phyloP scores from a whole-genome alignment of 305 asterid genomes.

The Fraxinus angustifolia region DNA sequence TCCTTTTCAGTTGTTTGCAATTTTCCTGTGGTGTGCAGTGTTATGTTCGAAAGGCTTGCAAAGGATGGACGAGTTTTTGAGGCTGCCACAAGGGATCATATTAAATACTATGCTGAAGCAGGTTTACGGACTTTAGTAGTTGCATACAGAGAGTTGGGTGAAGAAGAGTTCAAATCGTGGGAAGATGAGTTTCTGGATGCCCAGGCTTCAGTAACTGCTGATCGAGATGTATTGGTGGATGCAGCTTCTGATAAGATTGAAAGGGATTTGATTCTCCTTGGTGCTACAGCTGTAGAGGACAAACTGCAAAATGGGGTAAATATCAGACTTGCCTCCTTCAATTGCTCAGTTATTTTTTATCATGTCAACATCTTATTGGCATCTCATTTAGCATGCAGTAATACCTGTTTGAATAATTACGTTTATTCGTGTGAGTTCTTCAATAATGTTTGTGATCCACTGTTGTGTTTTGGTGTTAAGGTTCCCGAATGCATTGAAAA shows the following conservation, averaged over 20 bases:
- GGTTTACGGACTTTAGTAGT: slow-evolving; percentile 87
- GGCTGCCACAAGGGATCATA: slow-evolving; percentile 59
- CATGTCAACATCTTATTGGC: neutral
- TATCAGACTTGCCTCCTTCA: slow-evolving; percentile 14
- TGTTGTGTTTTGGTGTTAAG: slow-evolving; percentile 34
- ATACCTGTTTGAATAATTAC: neutral
- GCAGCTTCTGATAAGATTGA: slow-evolving; percentile 86
- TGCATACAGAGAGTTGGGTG: slow-evolving; percentile 74
- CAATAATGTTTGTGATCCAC: neutral
- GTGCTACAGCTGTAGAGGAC: slow-evolving; percentile 97
- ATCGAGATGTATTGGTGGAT: slow-evolving; percentile 73
- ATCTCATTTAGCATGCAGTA: neutral
- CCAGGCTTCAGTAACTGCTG: slow-evolving; percentile 56
- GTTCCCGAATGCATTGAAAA: slow-evolving; percentile 88
- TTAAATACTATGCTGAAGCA: slow-evolving; percentile 75
- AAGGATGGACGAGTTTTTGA: slow-evolving; percentile 43
- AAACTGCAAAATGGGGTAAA: slow-evolving; percentile 92
- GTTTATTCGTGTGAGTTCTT: neutral
- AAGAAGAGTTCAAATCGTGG: slow-evolving; percentile 70
- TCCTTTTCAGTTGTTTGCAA: slow-evolving; percentile 13
- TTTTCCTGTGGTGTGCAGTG: slow-evolving; percentile 41
- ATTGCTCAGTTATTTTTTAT: neutral
- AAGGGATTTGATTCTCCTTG: slow-evolving; percentile 70
- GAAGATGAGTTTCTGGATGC: slow-evolving; percentile 69
- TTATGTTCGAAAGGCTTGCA: slow-evolving; percentile 79